Percentiles rank a stretch among this genome's conserved stretches.
phyloP scores from a whole-genome alignment of 2,329 filamentous ascomycete genomes.

The Pseudopithomyces chartarum region DNA sequence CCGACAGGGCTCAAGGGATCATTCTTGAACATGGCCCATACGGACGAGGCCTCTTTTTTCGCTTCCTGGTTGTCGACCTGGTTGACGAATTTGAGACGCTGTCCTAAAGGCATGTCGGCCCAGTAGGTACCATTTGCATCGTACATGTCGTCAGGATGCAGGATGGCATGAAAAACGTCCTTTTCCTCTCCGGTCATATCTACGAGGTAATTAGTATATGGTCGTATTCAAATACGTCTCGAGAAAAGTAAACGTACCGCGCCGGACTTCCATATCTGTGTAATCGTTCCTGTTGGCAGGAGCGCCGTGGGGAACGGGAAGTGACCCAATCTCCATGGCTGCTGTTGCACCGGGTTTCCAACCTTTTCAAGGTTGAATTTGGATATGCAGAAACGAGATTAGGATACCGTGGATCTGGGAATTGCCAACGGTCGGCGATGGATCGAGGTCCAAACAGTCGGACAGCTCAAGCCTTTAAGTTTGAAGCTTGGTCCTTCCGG shows the following conservation, averaged over 20 bases:
- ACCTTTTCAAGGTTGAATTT: not conserved
- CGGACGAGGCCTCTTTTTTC: slow-evolving; percentile 66
- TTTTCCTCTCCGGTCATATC: slow-evolving; percentile 64
- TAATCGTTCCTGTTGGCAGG: not conserved
- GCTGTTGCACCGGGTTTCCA: not conserved
- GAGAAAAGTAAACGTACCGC: slow-evolving; percentile 1
- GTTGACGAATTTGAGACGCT: slow-evolving; percentile 77
- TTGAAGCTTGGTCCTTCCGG: not conserved
- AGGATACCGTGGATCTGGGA: not conserved
- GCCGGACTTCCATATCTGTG: slow-evolving; percentile 4
- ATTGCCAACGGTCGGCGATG: not conserved
- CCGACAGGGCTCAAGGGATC: slow-evolving; percentile 83
- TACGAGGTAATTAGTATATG: slow-evolving; percentile 16
- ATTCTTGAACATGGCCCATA: slow-evolving; percentile 81
- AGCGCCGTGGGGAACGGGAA: slow-evolving; percentile 5
- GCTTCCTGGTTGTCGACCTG: slow-evolving; percentile 74
- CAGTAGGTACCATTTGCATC: slow-evolving; percentile 84
- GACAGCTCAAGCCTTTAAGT: slow-evolving; percentile 2
- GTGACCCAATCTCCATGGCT: slow-evolving; percentile 1
- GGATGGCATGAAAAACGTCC: slow-evolving; percentile 74
- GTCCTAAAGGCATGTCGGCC: slow-evolving; percentile 77
- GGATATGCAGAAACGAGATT: not conserved
- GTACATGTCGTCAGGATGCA: slow-evolving; percentile 88
- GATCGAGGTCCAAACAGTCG: not conserved
- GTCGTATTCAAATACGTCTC: no score